phyloP scores from a whole-genome alignment of 2,329 filamentous ascomycete genomes.

The Ophiocordyceps camponoti-saundersi region DNA sequence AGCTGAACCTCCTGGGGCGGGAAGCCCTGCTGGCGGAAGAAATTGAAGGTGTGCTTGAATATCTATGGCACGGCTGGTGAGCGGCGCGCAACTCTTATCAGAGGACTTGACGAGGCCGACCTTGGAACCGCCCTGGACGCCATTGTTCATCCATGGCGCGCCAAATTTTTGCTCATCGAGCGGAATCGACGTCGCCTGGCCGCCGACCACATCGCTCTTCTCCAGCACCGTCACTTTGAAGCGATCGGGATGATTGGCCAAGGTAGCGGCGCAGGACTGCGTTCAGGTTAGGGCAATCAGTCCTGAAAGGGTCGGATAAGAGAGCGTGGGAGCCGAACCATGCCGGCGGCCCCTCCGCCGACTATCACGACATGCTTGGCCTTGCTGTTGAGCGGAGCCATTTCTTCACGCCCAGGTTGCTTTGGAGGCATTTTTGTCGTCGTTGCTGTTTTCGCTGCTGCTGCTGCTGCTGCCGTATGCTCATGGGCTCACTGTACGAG shows the following conservation, averaged over 20 bases:
- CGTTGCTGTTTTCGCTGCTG: too few species aligned
- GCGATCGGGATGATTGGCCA: conserved; percentile 46
- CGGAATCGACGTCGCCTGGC: conserved; percentile 42
- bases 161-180: conserved; percentile 38
- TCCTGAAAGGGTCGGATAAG: not conserved
- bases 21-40: conserved; percentile 40
- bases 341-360: conserved; percentile 46
- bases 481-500: not conserved
- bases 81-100: too few species aligned
- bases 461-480: not conserved
- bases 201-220: conserved; percentile 37
- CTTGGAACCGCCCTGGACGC: conserved; percentile 40
- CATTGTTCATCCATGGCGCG: conserved; percentile 44
- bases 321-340: conserved; percentile 17
- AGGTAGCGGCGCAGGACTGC: conserved; percentile 47
- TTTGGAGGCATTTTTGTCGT: not conserved
- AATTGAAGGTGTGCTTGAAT: conserved; percentile 51
- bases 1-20: conserved; percentile 40
- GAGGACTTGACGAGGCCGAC: conserved; percentile 5
- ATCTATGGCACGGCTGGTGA: conserved; percentile 23
- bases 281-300: not conserved
- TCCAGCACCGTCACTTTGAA: conserved; percentile 51
- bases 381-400: conserved; percentile 1
- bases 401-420: not conserved
- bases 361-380: conserved; percentile 38